phyloP scores from a whole-genome alignment of 2,329 filamentous ascomycete species.

The Chrysosporium queenslandicum region DNA sequence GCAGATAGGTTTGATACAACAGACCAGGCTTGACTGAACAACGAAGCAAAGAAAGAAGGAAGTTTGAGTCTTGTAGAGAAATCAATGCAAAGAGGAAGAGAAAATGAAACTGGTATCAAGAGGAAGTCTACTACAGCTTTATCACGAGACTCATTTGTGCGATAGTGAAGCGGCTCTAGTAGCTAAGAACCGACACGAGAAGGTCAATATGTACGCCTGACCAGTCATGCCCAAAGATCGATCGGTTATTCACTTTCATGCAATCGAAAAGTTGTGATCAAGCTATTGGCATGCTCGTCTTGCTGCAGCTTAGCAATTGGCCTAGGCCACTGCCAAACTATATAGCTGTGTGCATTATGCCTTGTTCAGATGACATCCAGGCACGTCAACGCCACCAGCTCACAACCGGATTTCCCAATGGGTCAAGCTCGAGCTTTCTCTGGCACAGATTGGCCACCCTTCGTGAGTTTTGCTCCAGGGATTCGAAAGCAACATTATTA shows the following conservation, averaged over 20 bases:
- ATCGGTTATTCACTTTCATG: constrained; percentile 10
- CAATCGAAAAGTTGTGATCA: background rate
- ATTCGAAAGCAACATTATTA: background rate
- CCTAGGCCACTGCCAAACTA: constrained; percentile 1
- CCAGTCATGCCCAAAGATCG: constrained; percentile 1
- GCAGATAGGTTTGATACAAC: too few relatives aligned
- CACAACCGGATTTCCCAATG: constrained; percentile 4
- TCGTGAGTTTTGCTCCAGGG: background rate
- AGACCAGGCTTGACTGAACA: too few relatives aligned
- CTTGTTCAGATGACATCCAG: constrained; percentile 12
- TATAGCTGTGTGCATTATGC: background rate
- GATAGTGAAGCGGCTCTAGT: constrained; percentile 3
- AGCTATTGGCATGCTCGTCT: background rate
- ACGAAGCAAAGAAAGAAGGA: background rate
- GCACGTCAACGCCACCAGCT: constrained; percentile 2
- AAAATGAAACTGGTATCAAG: background rate
- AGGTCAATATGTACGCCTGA: background rate
- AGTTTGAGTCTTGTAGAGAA: background rate
- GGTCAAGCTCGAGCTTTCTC: background rate
- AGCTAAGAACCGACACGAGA: background rate
- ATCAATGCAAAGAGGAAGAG: background rate
- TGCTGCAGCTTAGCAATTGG: constrained; percentile 8
- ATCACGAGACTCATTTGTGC: constrained; percentile 9
- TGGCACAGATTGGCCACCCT: background rate
- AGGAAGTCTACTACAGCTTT: background rate